Base-by-base conservation (phyloP, 345 rosid genomes). In the Citrus hindsii region DNA sequence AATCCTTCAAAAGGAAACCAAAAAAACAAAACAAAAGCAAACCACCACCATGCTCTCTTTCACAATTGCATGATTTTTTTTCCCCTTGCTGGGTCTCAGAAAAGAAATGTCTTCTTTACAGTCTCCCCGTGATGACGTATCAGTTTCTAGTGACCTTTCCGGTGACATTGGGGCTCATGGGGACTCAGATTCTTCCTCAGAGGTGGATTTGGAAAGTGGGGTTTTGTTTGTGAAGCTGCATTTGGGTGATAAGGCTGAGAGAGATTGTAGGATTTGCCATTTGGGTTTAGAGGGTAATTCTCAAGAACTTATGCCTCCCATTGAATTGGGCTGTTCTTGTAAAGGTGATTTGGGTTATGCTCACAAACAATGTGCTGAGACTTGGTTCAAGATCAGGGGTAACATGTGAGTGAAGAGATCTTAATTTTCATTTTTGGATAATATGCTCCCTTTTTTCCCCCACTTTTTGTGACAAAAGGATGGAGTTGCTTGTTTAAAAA, bases 251-350 rank as follows among this genome's bases (percentile, higher is more conserved):
- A 79, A 84, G 66, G 64, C 16, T 2, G 84, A 79, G 75, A 86
- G 81, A 77, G 90, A 91, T 70, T 91, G 94, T 81, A 88, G 94
- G 85, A 91, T 91, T 88, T 91, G 92, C 78, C 94, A 91, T 79
- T 71, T 89, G 75, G 86, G 87, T 84, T 79, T 88, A 62, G 89
- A 84, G 76, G 69, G 73, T 30, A 35, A 60, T 76, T 79, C 63
- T 64, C 84, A 84, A 64, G 92, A 84, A 51, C 73, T 69, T 59
- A 85, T 87, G 63, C 76, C 80, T 80, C 85, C 84, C 76, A 77
- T 89, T 77, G 82, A 89, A 79, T 79, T 89, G 75, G 92, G 92
- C 18, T 89, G 92, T 30, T 81, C 74, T 60, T 89, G 92, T 70
- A 89, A 89, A 81, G 92, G 90, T 79, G 92, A 87, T 82, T 72